Evolutionary conservation across 108 stramenopile genomes (phyloP).

Genomic region (Cyclotella kingstonii): DNA sequence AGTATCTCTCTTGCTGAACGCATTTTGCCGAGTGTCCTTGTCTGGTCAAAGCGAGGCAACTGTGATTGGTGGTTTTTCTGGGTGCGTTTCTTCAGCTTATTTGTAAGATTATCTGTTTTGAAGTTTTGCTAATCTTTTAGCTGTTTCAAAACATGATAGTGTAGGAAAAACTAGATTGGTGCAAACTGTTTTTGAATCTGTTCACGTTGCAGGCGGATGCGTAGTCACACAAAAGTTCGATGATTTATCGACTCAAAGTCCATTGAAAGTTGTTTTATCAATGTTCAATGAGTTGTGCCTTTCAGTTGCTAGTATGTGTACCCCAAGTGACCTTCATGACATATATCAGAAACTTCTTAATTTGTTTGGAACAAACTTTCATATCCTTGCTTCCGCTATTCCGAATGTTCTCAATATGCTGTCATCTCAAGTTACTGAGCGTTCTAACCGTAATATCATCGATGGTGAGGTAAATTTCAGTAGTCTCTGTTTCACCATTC

Average conservation of each 20-base stretch:
- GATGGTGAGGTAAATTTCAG: slow-evolving; percentile 2
- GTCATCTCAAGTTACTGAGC: no score
- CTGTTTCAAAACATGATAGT: neutral
- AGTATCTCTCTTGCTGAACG: slow-evolving; percentile 12
- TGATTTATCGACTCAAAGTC: slow-evolving; percentile 14
- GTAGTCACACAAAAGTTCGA: slow-evolving; percentile 25
- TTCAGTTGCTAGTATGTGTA: neutral
- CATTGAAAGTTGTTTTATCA: slow-evolving; percentile 16
- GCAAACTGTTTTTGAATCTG: slow-evolving; percentile 11
- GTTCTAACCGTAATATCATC: neutral
- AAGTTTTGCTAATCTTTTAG: neutral
- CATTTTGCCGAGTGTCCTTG: slow-evolving; percentile 21
- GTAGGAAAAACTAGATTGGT: slow-evolving; percentile 13
- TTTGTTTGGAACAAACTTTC: neutral
- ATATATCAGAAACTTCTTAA: slow-evolving; percentile 6
- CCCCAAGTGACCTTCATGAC: slow-evolving; percentile 1
- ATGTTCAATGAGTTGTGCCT: slow-evolving; percentile 29
- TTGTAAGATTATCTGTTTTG: neutral
- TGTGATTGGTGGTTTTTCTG: slow-evolving; percentile 27
- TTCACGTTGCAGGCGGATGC: slow-evolving; percentile 23
- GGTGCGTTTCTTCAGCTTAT: slow-evolving; percentile 2
- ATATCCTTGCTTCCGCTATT: neutral
- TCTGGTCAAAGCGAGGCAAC: slow-evolving; percentile 25
- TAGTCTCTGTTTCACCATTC: slow-evolving; percentile 21
- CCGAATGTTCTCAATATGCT: no score